Base-by-base conservation (phyloP, 2,329 filamentous ascomycete species). In the Xenoacremonium recifei region DNA sequence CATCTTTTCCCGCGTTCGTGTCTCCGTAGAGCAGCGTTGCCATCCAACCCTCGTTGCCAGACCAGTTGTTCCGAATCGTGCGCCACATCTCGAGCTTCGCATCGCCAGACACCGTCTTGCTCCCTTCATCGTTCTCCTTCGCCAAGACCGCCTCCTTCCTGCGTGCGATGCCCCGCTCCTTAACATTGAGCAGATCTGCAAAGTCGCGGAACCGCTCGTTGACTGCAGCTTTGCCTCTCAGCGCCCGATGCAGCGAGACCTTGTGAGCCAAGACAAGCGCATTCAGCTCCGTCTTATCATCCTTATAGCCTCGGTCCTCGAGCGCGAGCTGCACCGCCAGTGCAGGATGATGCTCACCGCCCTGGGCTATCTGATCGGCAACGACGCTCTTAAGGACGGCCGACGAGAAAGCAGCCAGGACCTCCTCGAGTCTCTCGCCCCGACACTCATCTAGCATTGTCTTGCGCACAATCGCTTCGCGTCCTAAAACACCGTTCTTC, bases 401-500 rank as follows among this genome's bases (percentile, higher is more conserved):
- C 12, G 87, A 87, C 2, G 92, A 96, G 57, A 99, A 95, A 1
- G 82, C 75, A 3, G 89, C 82, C 20, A 97, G 74, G 2, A 96
- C 70, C 60, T 99, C 93, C 61, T 91, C 90, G 40, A 97, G 80
- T 49, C 89, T 84, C 40, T 96, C 90, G 5, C 92, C 92, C 52
- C 87, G 91, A 68, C 93, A 99, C 56, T 99, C 92, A 61, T 99
- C 93, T 38, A 99, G 73, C 88, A 96, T 96, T 0, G 89, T 95
- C 70, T 96, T 96, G 38, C 93, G 82, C 21, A 97, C 69, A 1
- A 95, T 79, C 0, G 80, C 79, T 58, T 96, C 90, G 37, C 88
- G 77, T 3, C 89, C 88, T 7, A 97, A 72, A 1, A 85, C 72
- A 21, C 90, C 91, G 68, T 82, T 88, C 70, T 95, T 95, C 71